Evolutionary conservation across 73 alveolate species (phyloP).

Genomic region (Paramecium caudatum): DNA sequence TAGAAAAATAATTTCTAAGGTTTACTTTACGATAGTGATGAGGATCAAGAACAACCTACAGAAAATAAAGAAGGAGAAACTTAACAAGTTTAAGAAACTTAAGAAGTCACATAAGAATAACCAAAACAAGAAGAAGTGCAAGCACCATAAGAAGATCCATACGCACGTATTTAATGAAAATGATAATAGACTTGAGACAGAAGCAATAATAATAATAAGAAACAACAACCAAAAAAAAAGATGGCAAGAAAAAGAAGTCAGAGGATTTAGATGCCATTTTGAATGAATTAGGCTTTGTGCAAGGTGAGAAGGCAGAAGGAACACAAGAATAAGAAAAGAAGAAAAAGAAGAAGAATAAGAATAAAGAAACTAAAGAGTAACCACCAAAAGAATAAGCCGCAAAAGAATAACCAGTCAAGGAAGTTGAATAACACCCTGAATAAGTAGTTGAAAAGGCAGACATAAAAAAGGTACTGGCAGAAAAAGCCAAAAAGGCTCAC

Average conservation of each 20-base stretch:
- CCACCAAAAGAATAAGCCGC: background rate
- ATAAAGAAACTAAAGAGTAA: slow-evolving; percentile 7
- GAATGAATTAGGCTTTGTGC: background rate
- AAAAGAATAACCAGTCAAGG: background rate
- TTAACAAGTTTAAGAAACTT: background rate
- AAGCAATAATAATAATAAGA: slow-evolving; percentile 9
- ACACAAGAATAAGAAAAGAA: slow-evolving; percentile 10
- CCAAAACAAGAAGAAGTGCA: too few species aligned
- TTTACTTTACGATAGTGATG: background rate
- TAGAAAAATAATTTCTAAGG: slow-evolving; percentile 48
- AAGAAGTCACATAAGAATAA: too few species aligned
- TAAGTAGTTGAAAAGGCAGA: background rate
- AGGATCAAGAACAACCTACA: background rate
- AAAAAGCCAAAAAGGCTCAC: slow-evolving; percentile 17
- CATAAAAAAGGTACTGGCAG: slow-evolving; percentile 33
- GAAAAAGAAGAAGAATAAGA: slow-evolving; percentile 21
- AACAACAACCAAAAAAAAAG: background rate
- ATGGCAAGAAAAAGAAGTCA: background rate
- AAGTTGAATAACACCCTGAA: background rate
- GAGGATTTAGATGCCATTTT: slow-evolving; percentile 20
- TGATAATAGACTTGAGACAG: slow-evolving; percentile 26
- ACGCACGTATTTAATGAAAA: too few species aligned
- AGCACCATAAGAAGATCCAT: too few species aligned
- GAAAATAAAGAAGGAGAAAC: background rate
- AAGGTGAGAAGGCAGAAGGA: background rate